Evolutionary conservation across 495 filamentous ascomycete genomes (phyloP).

Genomic region (Durotheca rogersii): DNA sequence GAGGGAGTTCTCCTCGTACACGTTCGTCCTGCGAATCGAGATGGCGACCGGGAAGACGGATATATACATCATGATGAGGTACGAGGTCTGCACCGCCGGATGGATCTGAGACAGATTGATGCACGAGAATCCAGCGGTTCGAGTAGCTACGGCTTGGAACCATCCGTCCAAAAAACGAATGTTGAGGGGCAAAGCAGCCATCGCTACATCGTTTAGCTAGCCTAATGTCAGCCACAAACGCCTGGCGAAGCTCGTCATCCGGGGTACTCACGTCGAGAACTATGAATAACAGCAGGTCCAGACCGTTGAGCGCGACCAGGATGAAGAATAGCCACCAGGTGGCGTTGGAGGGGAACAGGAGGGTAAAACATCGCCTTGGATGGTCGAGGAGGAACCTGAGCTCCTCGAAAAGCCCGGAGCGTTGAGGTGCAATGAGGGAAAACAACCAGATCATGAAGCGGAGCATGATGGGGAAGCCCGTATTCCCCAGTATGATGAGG

Average conservation of each 20-base stretch:
- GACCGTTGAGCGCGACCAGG: slow-evolving; percentile 74
- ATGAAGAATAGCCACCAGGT: slow-evolving; percentile 95
- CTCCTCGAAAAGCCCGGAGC: slow-evolving; percentile 78
- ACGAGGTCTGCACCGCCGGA: slow-evolving; percentile 90
- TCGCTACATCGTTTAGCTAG: slow-evolving; percentile 65
- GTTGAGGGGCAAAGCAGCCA: slow-evolving; percentile 62
- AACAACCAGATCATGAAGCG: slow-evolving; percentile 82
- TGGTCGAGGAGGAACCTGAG: slow-evolving; percentile 88
- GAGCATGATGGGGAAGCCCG: slow-evolving; percentile 90
- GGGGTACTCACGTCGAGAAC: slow-evolving; percentile 74
- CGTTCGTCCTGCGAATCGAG: slow-evolving; percentile 87
- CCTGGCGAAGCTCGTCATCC: neutral
- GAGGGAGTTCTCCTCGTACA: slow-evolving; percentile 92
- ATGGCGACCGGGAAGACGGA: slow-evolving; percentile 96
- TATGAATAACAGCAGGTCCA: slow-evolving; percentile 87
- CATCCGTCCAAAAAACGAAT: slow-evolving; percentile 77
- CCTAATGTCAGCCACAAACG: slow-evolving; percentile 21
- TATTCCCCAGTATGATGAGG: slow-evolving; percentile 90
- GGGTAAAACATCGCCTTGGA: slow-evolving; percentile 89
- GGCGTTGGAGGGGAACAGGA: slow-evolving; percentile 85
- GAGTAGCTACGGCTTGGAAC: slow-evolving; percentile 83
- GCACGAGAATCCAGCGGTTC: slow-evolving; percentile 84
- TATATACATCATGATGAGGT: slow-evolving; percentile 99
- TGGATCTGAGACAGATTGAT: slow-evolving; percentile 76
- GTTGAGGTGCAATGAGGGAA: slow-evolving; percentile 57